Evolutionary conservation across 192 early-diverging fungal genomes (phyloP).

Genomic region (Allomyces arbusculus): DNA sequence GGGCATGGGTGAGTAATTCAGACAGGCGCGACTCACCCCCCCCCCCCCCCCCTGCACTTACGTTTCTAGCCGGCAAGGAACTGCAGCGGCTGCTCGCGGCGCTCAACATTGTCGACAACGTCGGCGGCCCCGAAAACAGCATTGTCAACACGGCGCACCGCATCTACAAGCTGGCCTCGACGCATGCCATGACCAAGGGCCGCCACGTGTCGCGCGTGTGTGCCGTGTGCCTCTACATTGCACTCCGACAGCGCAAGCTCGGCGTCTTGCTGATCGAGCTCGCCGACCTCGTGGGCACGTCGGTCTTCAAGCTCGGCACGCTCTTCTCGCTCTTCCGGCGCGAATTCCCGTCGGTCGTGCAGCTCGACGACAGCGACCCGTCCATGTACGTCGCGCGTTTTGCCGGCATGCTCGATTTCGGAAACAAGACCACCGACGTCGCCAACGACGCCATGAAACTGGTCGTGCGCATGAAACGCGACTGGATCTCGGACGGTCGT

Average conservation of each 20-base stretch:
- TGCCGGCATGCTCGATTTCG: constrained; percentile 75
- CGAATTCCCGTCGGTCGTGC: constrained; percentile 36
- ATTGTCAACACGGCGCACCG: constrained; percentile 35
- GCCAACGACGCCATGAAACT: constrained; percentile 58
- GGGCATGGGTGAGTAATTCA: too few species aligned
- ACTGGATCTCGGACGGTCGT: constrained; percentile 80
- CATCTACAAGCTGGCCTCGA: constrained; percentile 64
- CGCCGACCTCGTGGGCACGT: constrained; percentile 58
- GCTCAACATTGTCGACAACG: too few species aligned
- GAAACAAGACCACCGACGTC: constrained; percentile 58
- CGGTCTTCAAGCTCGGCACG: constrained; percentile 71
- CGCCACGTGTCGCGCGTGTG: constrained; percentile 52
- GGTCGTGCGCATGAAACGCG: constrained; percentile 74
- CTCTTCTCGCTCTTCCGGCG: constrained; percentile 60
- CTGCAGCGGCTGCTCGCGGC: too few species aligned
- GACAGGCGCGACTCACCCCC: too few species aligned
- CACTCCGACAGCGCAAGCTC: constrained; percentile 63
- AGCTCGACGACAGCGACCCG: constrained; percentile 56
- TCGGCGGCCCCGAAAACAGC: too few species aligned
- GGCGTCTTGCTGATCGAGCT: constrained; percentile 93
- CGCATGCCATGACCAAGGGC: constrained; percentile 63
- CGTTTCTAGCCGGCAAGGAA: too few species aligned
- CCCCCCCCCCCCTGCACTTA: too few species aligned
- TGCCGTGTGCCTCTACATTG: constrained; percentile 79
- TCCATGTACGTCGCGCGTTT: constrained; percentile 82